Evolutionary conservation across 345 rosid species (phyloP).

Genomic region (Camelina neglecta): DNA sequence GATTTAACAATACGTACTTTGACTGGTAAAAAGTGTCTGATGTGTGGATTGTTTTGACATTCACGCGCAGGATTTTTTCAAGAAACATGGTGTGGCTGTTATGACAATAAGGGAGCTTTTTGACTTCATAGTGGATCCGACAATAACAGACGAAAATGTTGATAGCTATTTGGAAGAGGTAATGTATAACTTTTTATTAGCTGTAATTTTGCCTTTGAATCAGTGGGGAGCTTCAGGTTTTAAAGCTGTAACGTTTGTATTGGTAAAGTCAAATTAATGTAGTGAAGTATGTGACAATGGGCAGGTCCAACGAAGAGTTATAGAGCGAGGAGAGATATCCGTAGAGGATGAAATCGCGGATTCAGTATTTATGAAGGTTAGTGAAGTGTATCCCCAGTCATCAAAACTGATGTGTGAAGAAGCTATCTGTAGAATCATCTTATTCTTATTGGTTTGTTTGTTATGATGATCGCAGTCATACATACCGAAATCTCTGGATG

Average conservation of each 20-base stretch:
- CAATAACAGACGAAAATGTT: constrained; percentile 75
- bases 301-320: constrained; percentile 80
- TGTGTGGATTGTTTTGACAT: neutral
- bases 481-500: constrained; percentile 85
- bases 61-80: constrained; percentile 75
- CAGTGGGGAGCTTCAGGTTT: neutral
- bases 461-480: constrained; percentile 55
- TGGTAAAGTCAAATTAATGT: neutral
- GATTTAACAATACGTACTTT: neutral
- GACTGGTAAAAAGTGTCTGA: neutral
- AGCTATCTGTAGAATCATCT: neutral
- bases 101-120: constrained; percentile 93
- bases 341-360: constrained; percentile 93
- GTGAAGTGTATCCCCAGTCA: constrained; percentile 16
- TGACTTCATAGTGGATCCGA: constrained; percentile 91
- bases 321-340: constrained; percentile 68
- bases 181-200: neutral
- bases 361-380: constrained; percentile 88
- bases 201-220: neutral
- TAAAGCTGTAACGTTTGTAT: neutral
- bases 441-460: neutral
- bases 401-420: neutral
- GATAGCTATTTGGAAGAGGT: constrained; percentile 95
- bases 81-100: constrained; percentile 90
- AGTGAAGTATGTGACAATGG: neutral